Evolutionary conservation across 805 yeast genomes (phyloP).

Genomic region (Brettanomyces naardenensis): DNA sequence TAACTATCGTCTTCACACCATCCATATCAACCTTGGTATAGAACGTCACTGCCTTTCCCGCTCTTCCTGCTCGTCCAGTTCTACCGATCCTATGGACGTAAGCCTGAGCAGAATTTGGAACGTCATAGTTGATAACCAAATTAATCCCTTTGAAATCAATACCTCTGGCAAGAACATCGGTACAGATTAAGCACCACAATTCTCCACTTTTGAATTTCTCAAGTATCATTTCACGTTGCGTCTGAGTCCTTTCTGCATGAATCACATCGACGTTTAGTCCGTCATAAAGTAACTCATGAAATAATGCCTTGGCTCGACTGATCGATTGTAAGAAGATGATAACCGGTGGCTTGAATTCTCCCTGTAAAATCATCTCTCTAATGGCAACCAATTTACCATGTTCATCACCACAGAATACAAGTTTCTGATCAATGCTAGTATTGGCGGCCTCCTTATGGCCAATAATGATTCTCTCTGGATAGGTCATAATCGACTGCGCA

Average conservation of each 20-base stretch:
- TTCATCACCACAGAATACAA: slow-evolving; percentile 86
- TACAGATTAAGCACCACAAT: slow-evolving; percentile 92
- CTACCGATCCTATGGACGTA: slow-evolving; percentile 98
- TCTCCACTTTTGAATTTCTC: slow-evolving; percentile 84
- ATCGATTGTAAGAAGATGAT: slow-evolving; percentile 88
- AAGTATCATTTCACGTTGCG: slow-evolving; percentile 79
- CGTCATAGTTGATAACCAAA: slow-evolving; percentile 91
- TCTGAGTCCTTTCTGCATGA: slow-evolving; percentile 87
- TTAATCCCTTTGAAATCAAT: slow-evolving; percentile 95
- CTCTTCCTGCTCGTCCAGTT: slow-evolving; percentile 91
- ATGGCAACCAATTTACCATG: slow-evolving; percentile 92
- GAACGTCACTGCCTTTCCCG: slow-evolving; percentile 83
- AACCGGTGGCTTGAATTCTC: slow-evolving; percentile 88
- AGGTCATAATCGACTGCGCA: slow-evolving; percentile 77
- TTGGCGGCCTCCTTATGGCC: slow-evolving; percentile 95
- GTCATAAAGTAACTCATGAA: slow-evolving; percentile 88
- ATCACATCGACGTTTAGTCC: slow-evolving; percentile 90
- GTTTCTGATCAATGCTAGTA: slow-evolving; percentile 68
- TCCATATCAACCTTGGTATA: slow-evolving; percentile 84
- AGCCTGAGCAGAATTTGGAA: slow-evolving; percentile 88
- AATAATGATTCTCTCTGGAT: slow-evolving; percentile 78
- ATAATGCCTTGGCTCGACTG: slow-evolving; percentile 88
- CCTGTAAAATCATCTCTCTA: slow-evolving; percentile 76
- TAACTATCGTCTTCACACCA: slow-evolving; percentile 74
- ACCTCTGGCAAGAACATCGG: slow-evolving; percentile 95